phyloP scores from a whole-genome alignment of 148 eudicot species.

The Euryodendron excelsum region DNA sequence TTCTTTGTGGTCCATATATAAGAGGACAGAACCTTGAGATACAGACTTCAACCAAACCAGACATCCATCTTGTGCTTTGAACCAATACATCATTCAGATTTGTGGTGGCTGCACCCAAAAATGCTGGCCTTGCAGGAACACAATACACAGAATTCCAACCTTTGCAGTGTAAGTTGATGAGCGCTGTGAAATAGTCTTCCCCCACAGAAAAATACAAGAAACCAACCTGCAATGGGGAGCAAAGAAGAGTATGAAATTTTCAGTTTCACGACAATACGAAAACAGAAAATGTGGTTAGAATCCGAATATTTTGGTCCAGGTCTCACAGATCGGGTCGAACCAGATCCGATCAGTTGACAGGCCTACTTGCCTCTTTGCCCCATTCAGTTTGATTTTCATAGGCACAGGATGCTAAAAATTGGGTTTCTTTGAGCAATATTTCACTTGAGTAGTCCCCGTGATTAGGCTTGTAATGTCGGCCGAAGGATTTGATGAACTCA shows the following conservation, averaged over 20 bases:
- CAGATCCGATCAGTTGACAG: too few relatives aligned
- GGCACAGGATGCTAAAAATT: constrained; percentile 44
- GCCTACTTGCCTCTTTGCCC: constrained; percentile 63
- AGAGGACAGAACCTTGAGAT: constrained; percentile 54
- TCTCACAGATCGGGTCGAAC: too few relatives aligned
- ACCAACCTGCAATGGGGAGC: constrained; percentile 42
- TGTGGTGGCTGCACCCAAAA: constrained; percentile 55
- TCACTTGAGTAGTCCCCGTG: constrained; percentile 8
- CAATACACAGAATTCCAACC: constrained; percentile 61
- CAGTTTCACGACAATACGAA: too few relatives aligned
- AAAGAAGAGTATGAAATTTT: too few relatives aligned
- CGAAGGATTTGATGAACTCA: constrained; percentile 41
- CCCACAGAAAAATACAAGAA: constrained; percentile 42
- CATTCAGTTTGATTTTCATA: constrained; percentile 59
- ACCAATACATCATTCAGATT: constrained; percentile 48
- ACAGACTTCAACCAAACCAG: constrained; percentile 44
- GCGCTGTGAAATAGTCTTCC: constrained; percentile 58
- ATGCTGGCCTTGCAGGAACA: constrained; percentile 50
- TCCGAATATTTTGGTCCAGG: too few relatives aligned
- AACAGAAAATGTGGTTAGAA: too few relatives aligned
- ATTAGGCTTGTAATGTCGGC: background rate
- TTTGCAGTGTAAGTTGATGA: constrained; percentile 28
- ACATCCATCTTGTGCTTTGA: constrained; percentile 52
- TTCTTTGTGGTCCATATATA: constrained; percentile 28
- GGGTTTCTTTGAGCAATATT: constrained; percentile 25